Base-by-base conservation (phyloP, 805 yeast genomes). In the Kodamaea fukazawae region DNA sequence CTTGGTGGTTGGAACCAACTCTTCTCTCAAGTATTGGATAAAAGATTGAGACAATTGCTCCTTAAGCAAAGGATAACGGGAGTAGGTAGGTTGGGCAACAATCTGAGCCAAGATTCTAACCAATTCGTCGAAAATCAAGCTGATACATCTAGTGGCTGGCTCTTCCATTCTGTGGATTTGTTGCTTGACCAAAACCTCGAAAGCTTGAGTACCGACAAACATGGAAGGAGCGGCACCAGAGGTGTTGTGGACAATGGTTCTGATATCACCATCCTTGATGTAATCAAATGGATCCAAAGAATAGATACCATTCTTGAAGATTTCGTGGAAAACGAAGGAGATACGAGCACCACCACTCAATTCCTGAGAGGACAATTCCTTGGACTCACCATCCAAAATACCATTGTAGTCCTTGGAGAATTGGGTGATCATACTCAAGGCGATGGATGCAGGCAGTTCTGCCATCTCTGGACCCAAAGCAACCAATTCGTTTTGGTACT, bases 281-380 rank as follows among this genome's bases (percentile, higher is more conserved):
- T 89, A 96, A 60, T 91, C 97, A 61, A 88, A 93, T 36, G 99
- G 99, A 63, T 91, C 98, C 42, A 91, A 73, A 0, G 96, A 86
- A 57, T 79, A 78, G 41, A 91, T 76, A 67, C 98, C 98, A 61
- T 87, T 90, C 58, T 91, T 83, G 71, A 81, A 91, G 42, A 93
- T 85, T 69, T 91, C 98, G 62, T 91, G 98, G 72, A 91, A 93
- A 13, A 91, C 98, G 71, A 89, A 93, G 22, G 95, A 83, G 46
- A 91, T 86, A 75, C 99, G 85, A 0, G 99, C 99, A 65, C 96
- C 99, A 60, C 99, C 99, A 49, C 96, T 85, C 51, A 93, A 76
- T 67, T 93, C 99, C 55, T 83, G 78, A 7, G 90, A 80, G 7
- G 95, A 80, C 49, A 93, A 72, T 56, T 93, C 99, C 61, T 79